Percentiles rank a stretch among this genome's conserved stretches.
Evolutionary conservation across 2,329 filamentous ascomycete genomes (phyloP).

Genomic region (Cladobotryum mycophilum): DNA sequence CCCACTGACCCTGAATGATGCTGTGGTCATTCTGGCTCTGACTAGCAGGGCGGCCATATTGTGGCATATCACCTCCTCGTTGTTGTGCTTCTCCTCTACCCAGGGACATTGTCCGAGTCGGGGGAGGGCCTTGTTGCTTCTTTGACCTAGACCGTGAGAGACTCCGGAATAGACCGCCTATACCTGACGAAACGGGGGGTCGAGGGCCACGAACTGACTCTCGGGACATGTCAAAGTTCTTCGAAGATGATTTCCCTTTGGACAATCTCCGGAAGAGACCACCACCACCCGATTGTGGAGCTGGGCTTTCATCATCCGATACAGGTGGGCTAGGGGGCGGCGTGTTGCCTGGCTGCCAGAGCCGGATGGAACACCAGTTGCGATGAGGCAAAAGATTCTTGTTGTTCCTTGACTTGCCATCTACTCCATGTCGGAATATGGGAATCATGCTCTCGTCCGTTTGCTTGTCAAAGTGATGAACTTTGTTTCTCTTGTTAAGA

Average conservation of each 20-base stretch:
- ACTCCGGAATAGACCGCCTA: constrained; percentile 40
- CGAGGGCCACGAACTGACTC: constrained; percentile 37
- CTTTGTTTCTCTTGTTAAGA: constrained; percentile 86
- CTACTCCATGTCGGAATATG: constrained; percentile 82
- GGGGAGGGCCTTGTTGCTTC: constrained; percentile 32
- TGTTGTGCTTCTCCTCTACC: constrained; percentile 46
- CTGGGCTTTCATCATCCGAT: constrained; percentile 40
- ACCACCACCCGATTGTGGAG: constrained; percentile 28
- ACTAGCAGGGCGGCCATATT: constrained; percentile 35
- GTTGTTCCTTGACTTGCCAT: constrained; percentile 86
- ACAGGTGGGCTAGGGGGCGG: constrained; percentile 61
- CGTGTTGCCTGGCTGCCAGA: constrained; percentile 73
- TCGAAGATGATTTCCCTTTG: constrained; percentile 27
- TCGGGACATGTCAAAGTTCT: constrained; percentile 31
- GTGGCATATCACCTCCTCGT: neutral
- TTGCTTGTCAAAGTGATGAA: constrained; percentile 63
- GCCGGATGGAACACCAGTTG: constrained; percentile 91
- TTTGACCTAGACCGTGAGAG: constrained; percentile 31
- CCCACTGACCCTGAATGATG: constrained; percentile 51
- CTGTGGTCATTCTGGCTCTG: constrained; percentile 39
- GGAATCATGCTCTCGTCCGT: constrained; percentile 97
- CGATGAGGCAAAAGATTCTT: constrained; percentile 80
- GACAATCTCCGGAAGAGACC: constrained; percentile 39
- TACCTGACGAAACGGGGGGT: constrained; percentile 42
- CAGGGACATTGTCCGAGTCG: constrained; percentile 56